phyloP scores from a whole-genome alignment of 257 asterid genomes.

The Nicotiana undulata region DNA sequence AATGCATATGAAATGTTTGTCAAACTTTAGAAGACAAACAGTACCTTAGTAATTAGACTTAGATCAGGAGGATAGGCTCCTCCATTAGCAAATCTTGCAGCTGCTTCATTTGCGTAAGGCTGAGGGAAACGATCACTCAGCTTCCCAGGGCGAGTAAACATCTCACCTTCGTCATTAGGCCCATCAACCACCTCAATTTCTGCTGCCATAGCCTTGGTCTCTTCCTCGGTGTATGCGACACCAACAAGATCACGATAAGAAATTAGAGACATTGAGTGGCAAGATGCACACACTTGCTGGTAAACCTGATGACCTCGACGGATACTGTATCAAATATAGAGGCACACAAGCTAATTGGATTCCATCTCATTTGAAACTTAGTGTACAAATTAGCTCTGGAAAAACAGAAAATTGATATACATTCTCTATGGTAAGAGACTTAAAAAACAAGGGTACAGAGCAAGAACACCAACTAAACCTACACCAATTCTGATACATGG shows the following conservation, averaged over 20 bases:
- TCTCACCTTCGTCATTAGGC: constrained; percentile 81
- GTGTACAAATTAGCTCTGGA: neutral
- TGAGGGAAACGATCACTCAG: constrained; percentile 70
- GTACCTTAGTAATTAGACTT: constrained; percentile 73
- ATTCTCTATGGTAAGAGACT: neutral
- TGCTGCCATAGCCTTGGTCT: constrained; percentile 79
- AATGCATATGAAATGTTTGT: neutral
- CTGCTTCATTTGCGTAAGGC: constrained; percentile 72
- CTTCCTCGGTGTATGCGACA: constrained; percentile 83
- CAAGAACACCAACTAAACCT: neutral
- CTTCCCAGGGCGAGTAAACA: constrained; percentile 75
- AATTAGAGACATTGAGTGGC: constrained; percentile 76
- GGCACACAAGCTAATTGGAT: neutral
- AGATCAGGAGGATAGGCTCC: constrained; percentile 87
- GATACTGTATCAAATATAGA: constrained; percentile 31
- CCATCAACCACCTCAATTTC: constrained; percentile 82
- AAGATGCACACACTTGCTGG: constrained; percentile 76
- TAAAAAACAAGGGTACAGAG: neutral
- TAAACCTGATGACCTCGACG: constrained; percentile 77
- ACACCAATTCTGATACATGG: neutral
- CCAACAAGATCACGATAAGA: constrained; percentile 80
- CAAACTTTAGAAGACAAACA: constrained; percentile 1
- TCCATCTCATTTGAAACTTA: neutral
- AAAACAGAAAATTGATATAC: neutral
- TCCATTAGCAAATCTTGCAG: constrained; percentile 84